Conservation (phyloP, 2,329 filamentous ascomycete species). For the Sphaceloma murrayae region DNA sequence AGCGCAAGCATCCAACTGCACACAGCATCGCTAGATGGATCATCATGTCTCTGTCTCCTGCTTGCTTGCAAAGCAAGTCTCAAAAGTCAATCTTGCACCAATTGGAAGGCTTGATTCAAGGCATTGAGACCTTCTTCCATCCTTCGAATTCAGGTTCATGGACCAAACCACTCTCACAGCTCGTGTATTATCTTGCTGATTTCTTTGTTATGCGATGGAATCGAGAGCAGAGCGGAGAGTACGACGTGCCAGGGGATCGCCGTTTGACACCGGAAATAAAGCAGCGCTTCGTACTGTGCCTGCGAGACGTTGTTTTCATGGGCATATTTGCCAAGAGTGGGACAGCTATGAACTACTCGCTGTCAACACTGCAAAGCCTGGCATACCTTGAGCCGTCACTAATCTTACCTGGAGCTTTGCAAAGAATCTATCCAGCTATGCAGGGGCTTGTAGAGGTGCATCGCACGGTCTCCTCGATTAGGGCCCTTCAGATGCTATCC, state of each 20-base stretch:
- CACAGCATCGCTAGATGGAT: conserved; percentile 92
- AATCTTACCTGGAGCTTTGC: conserved; percentile 83
- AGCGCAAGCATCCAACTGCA: conserved; percentile 81
- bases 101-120: conserved; percentile 84
- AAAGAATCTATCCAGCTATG: conserved; percentile 92
- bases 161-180: conserved; percentile 81
- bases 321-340: conserved; percentile 94
- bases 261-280: conserved; percentile 73
- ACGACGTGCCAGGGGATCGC: conserved; percentile 72
- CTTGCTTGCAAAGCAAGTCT: conserved; percentile 63
- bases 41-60: conserved; percentile 81
- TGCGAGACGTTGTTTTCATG: conserved; percentile 95
- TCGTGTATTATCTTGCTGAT: conserved; percentile 86
- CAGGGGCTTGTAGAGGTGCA: conserved; percentile 96
- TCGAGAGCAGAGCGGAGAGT: conserved; percentile 82
- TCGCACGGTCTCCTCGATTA: conserved; percentile 84
- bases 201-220: conserved; percentile 98
- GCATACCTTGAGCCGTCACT: conserved; percentile 85
- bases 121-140: conserved; percentile 96
- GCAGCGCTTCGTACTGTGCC: conserved; percentile 75
- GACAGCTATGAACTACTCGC: conserved; percentile 82
- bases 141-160: conserved; percentile 90
- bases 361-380: conserved; percentile 79
- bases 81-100: conserved; percentile 63
- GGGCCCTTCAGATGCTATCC: conserved; percentile 83